phyloP scores from a whole-genome alignment of 2,329 filamentous ascomycete genomes.

The Botrytis cinerea region DNA sequence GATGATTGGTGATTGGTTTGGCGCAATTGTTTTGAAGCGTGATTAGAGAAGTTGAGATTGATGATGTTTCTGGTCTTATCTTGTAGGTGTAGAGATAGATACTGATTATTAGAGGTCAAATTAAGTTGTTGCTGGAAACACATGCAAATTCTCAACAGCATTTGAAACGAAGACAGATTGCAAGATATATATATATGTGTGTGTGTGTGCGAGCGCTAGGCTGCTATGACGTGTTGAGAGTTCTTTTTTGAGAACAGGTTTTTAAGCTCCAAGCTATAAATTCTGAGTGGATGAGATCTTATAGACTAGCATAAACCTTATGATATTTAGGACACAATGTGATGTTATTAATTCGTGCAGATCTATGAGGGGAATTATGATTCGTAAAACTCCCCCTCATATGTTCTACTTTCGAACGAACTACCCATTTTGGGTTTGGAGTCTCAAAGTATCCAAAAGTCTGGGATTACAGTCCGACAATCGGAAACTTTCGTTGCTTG shows the following conservation, averaged over 20 bases:
- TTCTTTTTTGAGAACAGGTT: not conserved
- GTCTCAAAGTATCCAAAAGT: not conserved
- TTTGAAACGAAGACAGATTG: not conserved
- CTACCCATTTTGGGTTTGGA: not conserved
- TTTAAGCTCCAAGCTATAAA: not conserved
- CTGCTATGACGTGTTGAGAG: not conserved
- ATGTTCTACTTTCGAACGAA: not conserved
- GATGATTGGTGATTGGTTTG: too few relatives aligned
- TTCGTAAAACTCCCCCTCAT: not conserved
- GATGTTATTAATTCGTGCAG: not conserved
- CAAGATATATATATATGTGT: not conserved
- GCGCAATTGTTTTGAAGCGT: too few relatives aligned
- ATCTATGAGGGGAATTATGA: not conserved
- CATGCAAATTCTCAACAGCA: not conserved
- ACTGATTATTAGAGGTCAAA: not conserved
- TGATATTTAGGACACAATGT: not conserved
- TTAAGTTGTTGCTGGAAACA: not conserved
- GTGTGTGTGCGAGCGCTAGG: not conserved
- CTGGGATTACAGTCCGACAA: not conserved
- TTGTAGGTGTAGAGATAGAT: not conserved
- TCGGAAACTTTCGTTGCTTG: not conserved
- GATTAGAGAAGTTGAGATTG: too few relatives aligned
- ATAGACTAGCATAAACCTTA: not conserved
- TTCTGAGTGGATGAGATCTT: not conserved
- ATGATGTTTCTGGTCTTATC: too few relatives aligned